phyloP scores from a whole-genome alignment of 2,329 filamentous ascomycete genomes.

The Exophiala viscosa region DNA sequence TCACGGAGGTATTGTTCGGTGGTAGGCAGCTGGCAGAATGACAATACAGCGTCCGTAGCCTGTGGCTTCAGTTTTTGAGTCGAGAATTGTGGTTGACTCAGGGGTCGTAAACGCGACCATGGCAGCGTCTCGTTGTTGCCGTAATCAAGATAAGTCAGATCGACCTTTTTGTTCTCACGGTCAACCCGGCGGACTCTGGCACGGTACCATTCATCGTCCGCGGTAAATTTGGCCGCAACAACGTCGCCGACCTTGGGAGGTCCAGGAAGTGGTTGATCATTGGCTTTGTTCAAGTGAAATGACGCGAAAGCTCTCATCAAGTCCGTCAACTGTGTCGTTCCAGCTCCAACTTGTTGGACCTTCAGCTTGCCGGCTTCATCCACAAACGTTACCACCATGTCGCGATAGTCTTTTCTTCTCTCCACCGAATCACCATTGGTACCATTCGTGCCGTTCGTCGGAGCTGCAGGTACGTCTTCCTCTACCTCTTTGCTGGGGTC shows the following conservation, averaged over 20 bases:
- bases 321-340: slow-evolving; percentile 77
- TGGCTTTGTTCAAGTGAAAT: slow-evolving; percentile 82
- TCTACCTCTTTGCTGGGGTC: slow-evolving; percentile 81
- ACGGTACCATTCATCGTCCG: slow-evolving; percentile 91
- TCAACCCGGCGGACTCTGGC: slow-evolving; percentile 89
- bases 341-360: slow-evolving; percentile 83
- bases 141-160: slow-evolving; percentile 93
- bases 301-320: slow-evolving; percentile 88
- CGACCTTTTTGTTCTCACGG: slow-evolving; percentile 79
- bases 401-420: slow-evolving; percentile 83
- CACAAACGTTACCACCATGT: slow-evolving; percentile 87
- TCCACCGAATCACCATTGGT: slow-evolving; percentile 53
- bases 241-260: slow-evolving; percentile 87
- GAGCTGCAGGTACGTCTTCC: slow-evolving; percentile 47
- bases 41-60: slow-evolving; percentile 79
- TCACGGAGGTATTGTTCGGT: slow-evolving; percentile 79
- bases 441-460: slow-evolving; percentile 46
- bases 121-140: slow-evolving; percentile 88
- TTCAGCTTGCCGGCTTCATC: slow-evolving; percentile 79
- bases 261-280: slow-evolving; percentile 67
- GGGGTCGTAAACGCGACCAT: slow-evolving; percentile 78
- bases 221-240: slow-evolving; percentile 85
- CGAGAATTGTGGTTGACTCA: slow-evolving; percentile 74
- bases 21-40: slow-evolving; percentile 82
- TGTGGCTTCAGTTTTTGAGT: slow-evolving; percentile 79